Conservation (phyloP, 805 yeast species). For the Kuraishia floccosa region DNA sequence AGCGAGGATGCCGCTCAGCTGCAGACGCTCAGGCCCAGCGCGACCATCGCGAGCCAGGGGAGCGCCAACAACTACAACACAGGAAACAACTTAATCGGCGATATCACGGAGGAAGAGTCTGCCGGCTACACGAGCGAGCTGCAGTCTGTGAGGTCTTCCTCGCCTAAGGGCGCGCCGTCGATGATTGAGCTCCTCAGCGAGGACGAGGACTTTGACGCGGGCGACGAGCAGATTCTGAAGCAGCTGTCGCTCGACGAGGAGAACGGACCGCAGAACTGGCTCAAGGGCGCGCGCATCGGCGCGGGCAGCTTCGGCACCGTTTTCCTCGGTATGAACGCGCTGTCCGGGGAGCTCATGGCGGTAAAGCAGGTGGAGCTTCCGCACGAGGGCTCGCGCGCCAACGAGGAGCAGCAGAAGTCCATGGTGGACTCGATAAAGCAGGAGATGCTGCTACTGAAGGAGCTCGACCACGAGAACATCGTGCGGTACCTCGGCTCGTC, state of each 20-base stretch:
- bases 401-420: constrained; percentile 16
- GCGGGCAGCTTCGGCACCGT: constrained; percentile 94
- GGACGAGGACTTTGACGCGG: constrained; percentile 17
- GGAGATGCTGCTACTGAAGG: constrained; percentile 70
- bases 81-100: background rate
- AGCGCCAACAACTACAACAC: no score
- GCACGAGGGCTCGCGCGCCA: constrained; percentile 14
- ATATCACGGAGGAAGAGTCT: background rate
- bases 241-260: constrained; percentile 23
- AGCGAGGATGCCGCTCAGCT: constrained; percentile 2
- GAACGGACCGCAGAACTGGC: constrained; percentile 73
- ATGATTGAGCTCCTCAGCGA: constrained; percentile 34
- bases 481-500: constrained; percentile 89
- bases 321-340: constrained; percentile 80
- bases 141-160: constrained; percentile 26
- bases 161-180: constrained; percentile 19
- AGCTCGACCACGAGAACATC: constrained; percentile 81
- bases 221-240: constrained; percentile 26
- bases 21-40: background rate
- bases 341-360: constrained; percentile 94
- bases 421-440: constrained; percentile 76
- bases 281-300: constrained; percentile 87
- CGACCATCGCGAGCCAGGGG: background rate
- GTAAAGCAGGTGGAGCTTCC: constrained; percentile 86
- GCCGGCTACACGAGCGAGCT: constrained; percentile 37